Conservation (phyloP, 345 rosid genomes). For the Citrus maxima region DNA sequence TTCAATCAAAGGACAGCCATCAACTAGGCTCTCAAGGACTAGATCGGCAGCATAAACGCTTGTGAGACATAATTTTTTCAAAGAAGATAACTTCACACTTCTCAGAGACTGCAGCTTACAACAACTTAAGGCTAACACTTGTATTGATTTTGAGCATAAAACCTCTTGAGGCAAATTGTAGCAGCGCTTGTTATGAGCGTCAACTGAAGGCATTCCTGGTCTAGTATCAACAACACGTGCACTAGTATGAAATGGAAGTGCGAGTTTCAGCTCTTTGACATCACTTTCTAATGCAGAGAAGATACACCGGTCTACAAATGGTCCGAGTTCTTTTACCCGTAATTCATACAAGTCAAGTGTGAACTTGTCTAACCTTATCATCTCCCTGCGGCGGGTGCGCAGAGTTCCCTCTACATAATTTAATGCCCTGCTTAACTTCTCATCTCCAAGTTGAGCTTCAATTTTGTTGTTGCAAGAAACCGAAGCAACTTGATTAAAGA, state of each 20-base stretch:
- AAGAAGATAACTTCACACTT: not conserved
- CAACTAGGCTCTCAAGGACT: not conserved
- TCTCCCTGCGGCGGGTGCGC: not conserved
- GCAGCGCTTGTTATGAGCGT: too few species aligned
- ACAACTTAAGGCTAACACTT: too few species aligned
- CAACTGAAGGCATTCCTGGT: too few species aligned
- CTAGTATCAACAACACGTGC: too few species aligned
- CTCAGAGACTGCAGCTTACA: not conserved
- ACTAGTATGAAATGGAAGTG: too few species aligned
- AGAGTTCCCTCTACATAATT: not conserved
- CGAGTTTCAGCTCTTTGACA: not conserved
- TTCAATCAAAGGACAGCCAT: slow-evolving; percentile 1
- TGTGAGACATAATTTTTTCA: not conserved
- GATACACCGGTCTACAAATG: not conserved
- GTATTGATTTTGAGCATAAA: too few species aligned
- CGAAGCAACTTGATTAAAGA: not conserved
- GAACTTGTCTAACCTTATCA: not conserved
- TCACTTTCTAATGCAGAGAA: not conserved
- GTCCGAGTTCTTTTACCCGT: too few species aligned
- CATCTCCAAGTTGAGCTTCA: too few species aligned
- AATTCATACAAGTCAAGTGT: not conserved
- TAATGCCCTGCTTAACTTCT: not conserved
- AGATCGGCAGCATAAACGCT: not conserved
- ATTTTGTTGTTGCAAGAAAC: too few species aligned
- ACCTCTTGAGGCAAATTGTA: too few species aligned